A percentile compares a stretch with the other conserved stretches of the same genome.
These are phyloP conservation scores for Rhizopus delemar DNA, from an alignment of 371 early-diverging fungal species.

Conservation along the genomic window DNA sequence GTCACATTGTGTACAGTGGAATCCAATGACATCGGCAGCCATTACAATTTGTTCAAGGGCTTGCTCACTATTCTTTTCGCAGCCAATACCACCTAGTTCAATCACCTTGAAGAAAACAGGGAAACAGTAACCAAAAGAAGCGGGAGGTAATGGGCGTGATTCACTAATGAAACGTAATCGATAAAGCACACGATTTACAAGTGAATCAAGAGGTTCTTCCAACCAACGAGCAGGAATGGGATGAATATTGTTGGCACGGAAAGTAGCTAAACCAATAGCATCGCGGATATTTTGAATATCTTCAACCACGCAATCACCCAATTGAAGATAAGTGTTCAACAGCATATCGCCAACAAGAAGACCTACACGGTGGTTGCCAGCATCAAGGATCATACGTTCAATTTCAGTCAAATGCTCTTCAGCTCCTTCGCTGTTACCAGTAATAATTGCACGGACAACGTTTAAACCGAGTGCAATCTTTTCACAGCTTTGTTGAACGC, in stretches of 20 bases:
- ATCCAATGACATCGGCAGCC: slow-evolving; percentile 74
- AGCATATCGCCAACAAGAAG: slow-evolving; percentile 60
- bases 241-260: slow-evolving; percentile 66
- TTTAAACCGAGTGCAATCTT: slow-evolving; percentile 65
- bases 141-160: slow-evolving; percentile 63
- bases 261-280: slow-evolving; percentile 66
- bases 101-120: slow-evolving; percentile 77
- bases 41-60: slow-evolving; percentile 75
- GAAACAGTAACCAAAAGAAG: slow-evolving; percentile 82
- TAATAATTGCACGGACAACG: slow-evolving; percentile 63
- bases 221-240: slow-evolving; percentile 72
- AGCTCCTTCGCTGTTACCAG: slow-evolving; percentile 57
- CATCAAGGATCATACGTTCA: slow-evolving; percentile 49
- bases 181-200: slow-evolving; percentile 72
- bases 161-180: slow-evolving; percentile 75
- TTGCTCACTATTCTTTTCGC: slow-evolving; percentile 50
- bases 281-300: slow-evolving; percentile 50
- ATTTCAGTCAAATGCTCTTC: slow-evolving; percentile 50
- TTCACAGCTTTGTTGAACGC: slow-evolving; percentile 58
- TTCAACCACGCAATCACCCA: slow-evolving; percentile 57
- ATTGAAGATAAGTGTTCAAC: slow-evolving; percentile 57
- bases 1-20: slow-evolving; percentile 61
- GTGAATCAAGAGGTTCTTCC: slow-evolving; percentile 63
- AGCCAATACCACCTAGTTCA: slow-evolving; percentile 64
- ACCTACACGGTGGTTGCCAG: slow-evolving; percentile 54